Evolutionary conservation across 2,329 filamentous ascomycete genomes (phyloP).

Genomic region (Hymenoscyphus fraxineus): DNA sequence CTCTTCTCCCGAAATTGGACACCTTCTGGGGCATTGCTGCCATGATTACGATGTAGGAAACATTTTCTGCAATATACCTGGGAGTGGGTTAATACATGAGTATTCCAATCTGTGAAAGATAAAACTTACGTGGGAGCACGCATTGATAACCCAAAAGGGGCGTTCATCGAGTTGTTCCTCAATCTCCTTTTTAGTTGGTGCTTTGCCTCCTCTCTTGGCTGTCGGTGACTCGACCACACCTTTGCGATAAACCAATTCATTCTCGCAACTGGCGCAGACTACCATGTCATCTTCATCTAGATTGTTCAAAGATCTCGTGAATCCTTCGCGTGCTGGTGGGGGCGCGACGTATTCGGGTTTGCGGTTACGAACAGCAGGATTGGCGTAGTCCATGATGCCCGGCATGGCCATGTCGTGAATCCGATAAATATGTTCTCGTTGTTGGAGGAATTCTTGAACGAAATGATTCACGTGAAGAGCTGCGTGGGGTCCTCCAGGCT

Average conservation of each 20-base stretch:
- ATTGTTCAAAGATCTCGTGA: constrained; percentile 57
- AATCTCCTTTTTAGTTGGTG: constrained; percentile 46
- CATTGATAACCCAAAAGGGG: constrained; percentile 88
- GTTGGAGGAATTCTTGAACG: constrained; percentile 5
- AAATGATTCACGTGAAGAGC: not conserved
- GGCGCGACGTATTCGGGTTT: constrained; percentile 33
- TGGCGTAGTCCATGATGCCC: constrained; percentile 29
- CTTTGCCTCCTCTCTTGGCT: constrained; percentile 44
- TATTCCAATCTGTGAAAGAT: not conserved
- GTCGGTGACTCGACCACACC: constrained; percentile 29
- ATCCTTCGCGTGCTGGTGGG: constrained; percentile 66
- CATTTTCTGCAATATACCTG: constrained; percentile 63
- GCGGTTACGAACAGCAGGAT: constrained; percentile 24
- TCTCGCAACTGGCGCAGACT: constrained; percentile 81
- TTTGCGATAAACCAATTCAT: constrained; percentile 72
- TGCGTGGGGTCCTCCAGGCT: constrained; percentile 1
- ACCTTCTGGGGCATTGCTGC: constrained; percentile 21
- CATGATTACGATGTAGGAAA: constrained; percentile 51
- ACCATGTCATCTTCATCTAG: constrained; percentile 69
- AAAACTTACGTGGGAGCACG: constrained; percentile 79
- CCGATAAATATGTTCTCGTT: not conserved
- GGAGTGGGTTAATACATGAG: constrained; percentile 16
- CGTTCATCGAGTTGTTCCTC: constrained; percentile 51
- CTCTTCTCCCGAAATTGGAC: constrained; percentile 35
- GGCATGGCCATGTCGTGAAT: constrained; percentile 20